Conservation (phyloP, 257 asterid genomes). For the Oldenlandia corymbosa region DNA sequence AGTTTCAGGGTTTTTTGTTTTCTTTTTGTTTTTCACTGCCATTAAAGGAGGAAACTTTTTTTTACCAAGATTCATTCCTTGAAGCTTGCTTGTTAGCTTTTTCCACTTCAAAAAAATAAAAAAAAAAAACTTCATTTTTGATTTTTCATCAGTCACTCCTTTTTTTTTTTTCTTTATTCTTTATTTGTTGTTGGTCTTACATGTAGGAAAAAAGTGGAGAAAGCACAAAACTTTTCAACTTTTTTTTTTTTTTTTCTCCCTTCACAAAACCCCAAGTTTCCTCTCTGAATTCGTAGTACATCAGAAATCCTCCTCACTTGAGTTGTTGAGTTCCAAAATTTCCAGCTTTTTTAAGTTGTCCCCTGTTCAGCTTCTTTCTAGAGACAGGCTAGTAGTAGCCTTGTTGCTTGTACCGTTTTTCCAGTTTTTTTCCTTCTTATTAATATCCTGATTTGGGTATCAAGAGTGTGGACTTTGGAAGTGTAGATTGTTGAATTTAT, state of each 20-base stretch:
- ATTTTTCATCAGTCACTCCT: constrained; percentile 21
- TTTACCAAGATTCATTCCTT: constrained; percentile 43
- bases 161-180: constrained; percentile 24
- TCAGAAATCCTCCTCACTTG: constrained; percentile 21
- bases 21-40: background rate
- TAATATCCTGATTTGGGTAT: constrained; percentile 18
- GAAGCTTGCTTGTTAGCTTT: constrained; percentile 28
- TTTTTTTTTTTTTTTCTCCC: no score
- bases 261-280: constrained; percentile 24
- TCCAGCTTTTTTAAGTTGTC: constrained; percentile 40
- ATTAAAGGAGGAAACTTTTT: background rate
- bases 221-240: constrained; percentile 42
- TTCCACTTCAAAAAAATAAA: no score
- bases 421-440: constrained; percentile 17
- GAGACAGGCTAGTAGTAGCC: no score
- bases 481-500: background rate
- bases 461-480: background rate
- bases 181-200: constrained; percentile 22
- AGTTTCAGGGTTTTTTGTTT: no score
- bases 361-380: constrained; percentile 27
- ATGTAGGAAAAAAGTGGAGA: constrained; percentile 32
- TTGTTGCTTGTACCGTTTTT: constrained; percentile 17
- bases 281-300: constrained; percentile 29
- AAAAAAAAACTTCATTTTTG: constrained; percentile 12
- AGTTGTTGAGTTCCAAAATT: constrained; percentile 29